A percentile compares a stretch with the other conserved stretches of the same genome.
These are phyloP conservation scores for Cronartium ribicola DNA, from an alignment of 1,284 basidiomycete genomes.

Conservation along the genomic window DNA sequence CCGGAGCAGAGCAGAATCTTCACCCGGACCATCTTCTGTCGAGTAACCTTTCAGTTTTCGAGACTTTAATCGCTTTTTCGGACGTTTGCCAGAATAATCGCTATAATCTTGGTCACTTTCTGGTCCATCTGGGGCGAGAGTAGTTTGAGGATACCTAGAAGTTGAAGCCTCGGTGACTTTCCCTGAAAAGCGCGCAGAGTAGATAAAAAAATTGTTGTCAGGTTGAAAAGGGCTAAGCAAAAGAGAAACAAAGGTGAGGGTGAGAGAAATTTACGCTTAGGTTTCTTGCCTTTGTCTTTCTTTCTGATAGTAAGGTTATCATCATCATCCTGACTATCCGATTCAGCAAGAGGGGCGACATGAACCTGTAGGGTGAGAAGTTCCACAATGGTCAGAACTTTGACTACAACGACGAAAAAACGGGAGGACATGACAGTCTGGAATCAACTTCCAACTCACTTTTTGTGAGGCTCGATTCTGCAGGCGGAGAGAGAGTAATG, in stretches of 20 bases:
- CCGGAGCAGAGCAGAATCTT: constrained; percentile 46
- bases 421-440: neutral
- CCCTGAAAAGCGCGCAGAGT: neutral
- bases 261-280: neutral
- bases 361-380: neutral
- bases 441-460: constrained; percentile 7
- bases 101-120: constrained; percentile 18
- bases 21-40: constrained; percentile 20
- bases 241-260: neutral
- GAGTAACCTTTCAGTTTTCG: constrained; percentile 13
- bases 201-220: too few species aligned
- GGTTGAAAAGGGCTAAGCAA: neutral
- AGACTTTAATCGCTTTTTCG: constrained; percentile 33
- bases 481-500: neutral
- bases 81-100: constrained; percentile 19
- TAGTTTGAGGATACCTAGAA: neutral
- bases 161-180: neutral
- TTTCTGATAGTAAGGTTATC: neutral
- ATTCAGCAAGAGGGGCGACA: constrained; percentile 4
- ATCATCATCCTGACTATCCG: constrained; percentile 5
- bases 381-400: neutral
- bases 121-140: constrained; percentile 7
- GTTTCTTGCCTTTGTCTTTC: constrained; percentile 5
- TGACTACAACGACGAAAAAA: neutral
- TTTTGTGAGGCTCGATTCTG: constrained; percentile 40